These are phyloP conservation scores for Thielaviopsis ethacetica DNA, from an alignment of 2,329 filamentous ascomycete genomes.

Conservation along the genomic window DNA sequence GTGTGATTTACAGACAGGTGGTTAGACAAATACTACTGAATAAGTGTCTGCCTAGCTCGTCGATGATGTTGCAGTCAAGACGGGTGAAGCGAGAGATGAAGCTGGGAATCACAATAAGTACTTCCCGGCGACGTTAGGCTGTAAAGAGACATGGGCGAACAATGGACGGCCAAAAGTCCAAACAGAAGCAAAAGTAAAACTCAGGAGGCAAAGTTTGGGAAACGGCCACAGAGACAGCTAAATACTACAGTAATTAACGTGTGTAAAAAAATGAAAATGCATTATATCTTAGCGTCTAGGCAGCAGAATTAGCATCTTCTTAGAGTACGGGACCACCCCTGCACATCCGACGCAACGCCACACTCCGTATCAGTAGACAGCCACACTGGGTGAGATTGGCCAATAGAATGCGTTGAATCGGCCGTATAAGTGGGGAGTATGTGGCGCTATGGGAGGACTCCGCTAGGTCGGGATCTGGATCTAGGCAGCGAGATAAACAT, in stretches of 20 bases:
- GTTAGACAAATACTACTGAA: background rate
- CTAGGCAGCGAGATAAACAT: conserved; percentile 5
- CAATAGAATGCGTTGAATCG: background rate
- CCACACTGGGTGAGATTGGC: background rate
- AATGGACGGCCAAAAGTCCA: background rate
- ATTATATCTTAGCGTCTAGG: background rate
- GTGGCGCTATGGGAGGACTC: background rate
- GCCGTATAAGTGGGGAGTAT: background rate
- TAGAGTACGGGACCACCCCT: too few species aligned
- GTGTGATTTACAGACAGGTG: too few species aligned
- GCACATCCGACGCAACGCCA: background rate
- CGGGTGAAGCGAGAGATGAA: background rate
- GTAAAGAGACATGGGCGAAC: too few species aligned
- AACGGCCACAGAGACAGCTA: too few species aligned
- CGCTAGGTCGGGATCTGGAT: background rate
- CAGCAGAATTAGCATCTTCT: background rate
- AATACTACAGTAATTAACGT: background rate
- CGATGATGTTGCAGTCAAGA: background rate
- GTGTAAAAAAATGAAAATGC: too few species aligned
- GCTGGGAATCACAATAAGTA: background rate
- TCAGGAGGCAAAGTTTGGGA: too few species aligned
- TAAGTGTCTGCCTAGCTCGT: background rate
- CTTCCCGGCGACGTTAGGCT: background rate
- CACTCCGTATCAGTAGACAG: background rate
- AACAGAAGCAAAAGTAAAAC: background rate